Evolutionary conservation across 2,329 filamentous ascomycete species (phyloP).

Genomic region (Microdochium paspali): DNA sequence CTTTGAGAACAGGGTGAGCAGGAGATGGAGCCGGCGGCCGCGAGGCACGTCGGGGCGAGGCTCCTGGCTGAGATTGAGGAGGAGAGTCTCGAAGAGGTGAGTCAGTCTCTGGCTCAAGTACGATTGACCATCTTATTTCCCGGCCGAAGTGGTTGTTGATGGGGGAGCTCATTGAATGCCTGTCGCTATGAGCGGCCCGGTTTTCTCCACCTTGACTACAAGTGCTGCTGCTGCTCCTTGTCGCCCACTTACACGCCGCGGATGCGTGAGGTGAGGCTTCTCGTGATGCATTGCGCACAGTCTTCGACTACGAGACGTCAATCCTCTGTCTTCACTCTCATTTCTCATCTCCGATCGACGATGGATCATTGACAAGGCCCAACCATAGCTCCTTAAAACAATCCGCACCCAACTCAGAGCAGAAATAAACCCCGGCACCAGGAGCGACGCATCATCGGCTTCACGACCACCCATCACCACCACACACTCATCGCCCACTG

Average conservation of each 20-base stretch:
- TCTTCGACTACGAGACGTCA: no score
- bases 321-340: background rate
- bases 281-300: background rate
- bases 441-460: background rate
- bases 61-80: constrained; percentile 47
- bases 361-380: background rate
- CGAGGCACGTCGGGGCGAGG: constrained; percentile 34
- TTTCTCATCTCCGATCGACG: constrained; percentile 1
- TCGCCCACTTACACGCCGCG: background rate
- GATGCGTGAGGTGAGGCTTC: background rate
- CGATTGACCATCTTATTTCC: no score
- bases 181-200: background rate
- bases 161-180: constrained; percentile 1
- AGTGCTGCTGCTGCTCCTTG: background rate
- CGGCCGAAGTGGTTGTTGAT: no score
- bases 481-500: background rate
- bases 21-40: constrained; percentile 23
- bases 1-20: background rate
- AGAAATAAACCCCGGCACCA: background rate
- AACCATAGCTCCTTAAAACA: background rate
- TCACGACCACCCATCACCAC: background rate
- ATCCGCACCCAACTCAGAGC: background rate
- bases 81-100: constrained; percentile 49
- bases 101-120: constrained; percentile 7
- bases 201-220: no score